Evolutionary conservation across 257 asterid species (phyloP), one percentile per base, ranked within the genome.

Genomic region (Avicennia marina): DNA sequence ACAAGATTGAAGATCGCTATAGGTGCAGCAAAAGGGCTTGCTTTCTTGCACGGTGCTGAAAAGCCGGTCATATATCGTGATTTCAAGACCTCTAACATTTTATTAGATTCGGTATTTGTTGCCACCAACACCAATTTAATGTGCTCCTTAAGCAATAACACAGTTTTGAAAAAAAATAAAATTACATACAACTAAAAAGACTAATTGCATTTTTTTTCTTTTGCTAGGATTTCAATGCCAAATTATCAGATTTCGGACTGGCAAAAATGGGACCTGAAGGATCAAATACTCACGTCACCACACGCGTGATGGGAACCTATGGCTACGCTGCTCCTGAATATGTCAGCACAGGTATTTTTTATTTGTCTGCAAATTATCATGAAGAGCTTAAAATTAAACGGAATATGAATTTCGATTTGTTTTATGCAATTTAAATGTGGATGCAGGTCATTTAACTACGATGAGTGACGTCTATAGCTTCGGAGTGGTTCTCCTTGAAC

Each of bases 201-300:
- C n/a, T n/a, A n/a, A n/a, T n/a, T n/a, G n/a, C n/a, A n/a, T 3
- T 4, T 11, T 11, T 0, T 6, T 13, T 27, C 0, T 58, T 54
- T 56, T 42, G 6, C 5, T 25, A 90, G 98, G 96, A 87, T 17
- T 87, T 87, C 78, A 90, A 85, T 44, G 94, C 96, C 15, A 90
- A 90, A 66, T 55, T 90, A 27, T 90, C 98, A 2, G 95, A 90
- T 67, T 90, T 90, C 18, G 96, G 98, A 27, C 87, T 90, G 0
- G 98, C 98, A 11, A 83, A 69, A 69, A 87, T 90, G 98, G 98
- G 98, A 1, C 98, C 98, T 0, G 96, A 90, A 65, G 96, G 96
- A 56, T 90, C 98, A 45, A 79, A 90, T 56, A 80, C 98, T 1
- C 98, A 90, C 39, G 98, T 90, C 5, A 87, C 94, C 1, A 90